Conservation (phyloP, 177 flowering plant genomes). For the Vitis hybrid region DNA sequence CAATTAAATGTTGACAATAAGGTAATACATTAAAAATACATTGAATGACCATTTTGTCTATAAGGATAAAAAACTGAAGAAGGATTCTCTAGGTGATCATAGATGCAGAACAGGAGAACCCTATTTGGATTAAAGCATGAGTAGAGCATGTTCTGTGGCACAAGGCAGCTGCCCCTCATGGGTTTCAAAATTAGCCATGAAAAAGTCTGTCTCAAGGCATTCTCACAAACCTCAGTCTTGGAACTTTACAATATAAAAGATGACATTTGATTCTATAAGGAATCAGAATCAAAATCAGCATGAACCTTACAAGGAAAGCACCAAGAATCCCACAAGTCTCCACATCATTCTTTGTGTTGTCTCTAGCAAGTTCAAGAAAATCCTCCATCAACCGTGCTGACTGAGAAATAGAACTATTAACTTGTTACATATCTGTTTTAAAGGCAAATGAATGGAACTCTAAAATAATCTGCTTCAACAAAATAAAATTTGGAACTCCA, state of each 20-base stretch:
- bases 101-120: too few relatives aligned
- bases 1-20: too few relatives aligned
- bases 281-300: background rate
- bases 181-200: background rate
- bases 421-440: slow-evolving; percentile 5
- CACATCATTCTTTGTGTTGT: slow-evolving; percentile 68
- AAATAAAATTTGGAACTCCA: background rate
- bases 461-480: background rate
- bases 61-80: too few relatives aligned
- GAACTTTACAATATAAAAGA: too few relatives aligned
- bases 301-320: slow-evolving; percentile 65
- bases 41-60: too few relatives aligned
- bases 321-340: slow-evolving; percentile 89
- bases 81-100: too few relatives aligned
- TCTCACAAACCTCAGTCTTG: too few relatives aligned
- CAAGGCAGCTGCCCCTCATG: background rate
- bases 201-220: background rate
- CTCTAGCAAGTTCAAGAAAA: slow-evolving; percentile 76
- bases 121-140: background rate
- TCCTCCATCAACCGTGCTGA: slow-evolving; percentile 67
- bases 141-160: background rate
- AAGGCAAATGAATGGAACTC: background rate
- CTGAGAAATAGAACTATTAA: slow-evolving; percentile 27
- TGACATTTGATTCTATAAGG: too few relatives aligned
- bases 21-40: too few relatives aligned